phyloP scores from a whole-genome alignment of 495 filamentous ascomycete species.

The Aspergillus bertholletiae region DNA sequence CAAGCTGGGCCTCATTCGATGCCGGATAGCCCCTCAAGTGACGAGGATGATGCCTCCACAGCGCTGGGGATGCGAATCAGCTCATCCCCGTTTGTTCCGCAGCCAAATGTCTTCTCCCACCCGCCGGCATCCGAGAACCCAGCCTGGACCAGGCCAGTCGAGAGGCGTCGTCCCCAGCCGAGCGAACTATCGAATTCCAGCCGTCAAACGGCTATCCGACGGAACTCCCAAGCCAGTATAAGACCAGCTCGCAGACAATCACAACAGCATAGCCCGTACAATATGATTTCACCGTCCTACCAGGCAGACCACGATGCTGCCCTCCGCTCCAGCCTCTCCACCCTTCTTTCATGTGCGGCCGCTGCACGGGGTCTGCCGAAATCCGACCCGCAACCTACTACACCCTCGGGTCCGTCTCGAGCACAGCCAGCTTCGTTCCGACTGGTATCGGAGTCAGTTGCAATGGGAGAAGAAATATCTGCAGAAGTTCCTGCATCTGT shows the following conservation, averaged over 20 bases:
- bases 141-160: constrained; percentile 45
- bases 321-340: constrained; percentile 85
- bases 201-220: constrained; percentile 33
- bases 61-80: constrained; percentile 65
- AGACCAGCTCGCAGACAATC: constrained; percentile 27
- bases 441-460: constrained; percentile 76
- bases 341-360: constrained; percentile 88
- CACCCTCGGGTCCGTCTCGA: constrained; percentile 18
- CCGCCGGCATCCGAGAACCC: constrained; percentile 60
- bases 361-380: constrained; percentile 82
- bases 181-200: constrained; percentile 37
- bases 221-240: constrained; percentile 32
- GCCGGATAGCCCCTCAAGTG: constrained; percentile 48
- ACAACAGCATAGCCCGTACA: constrained; percentile 50
- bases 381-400: constrained; percentile 32
- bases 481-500: constrained; percentile 20
- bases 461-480: constrained; percentile 49
- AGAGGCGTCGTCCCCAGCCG: constrained; percentile 36
- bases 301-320: constrained; percentile 90
- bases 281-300: constrained; percentile 70
- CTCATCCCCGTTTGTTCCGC: constrained; percentile 68
- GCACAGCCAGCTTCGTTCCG: constrained; percentile 38
- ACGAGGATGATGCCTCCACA: constrained; percentile 76
- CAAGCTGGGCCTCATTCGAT: constrained; percentile 26
- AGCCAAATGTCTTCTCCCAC: constrained; percentile 87